Evolutionary conservation across 2,329 filamentous ascomycete genomes (phyloP).

Genomic region (Apiospora hydei): DNA sequence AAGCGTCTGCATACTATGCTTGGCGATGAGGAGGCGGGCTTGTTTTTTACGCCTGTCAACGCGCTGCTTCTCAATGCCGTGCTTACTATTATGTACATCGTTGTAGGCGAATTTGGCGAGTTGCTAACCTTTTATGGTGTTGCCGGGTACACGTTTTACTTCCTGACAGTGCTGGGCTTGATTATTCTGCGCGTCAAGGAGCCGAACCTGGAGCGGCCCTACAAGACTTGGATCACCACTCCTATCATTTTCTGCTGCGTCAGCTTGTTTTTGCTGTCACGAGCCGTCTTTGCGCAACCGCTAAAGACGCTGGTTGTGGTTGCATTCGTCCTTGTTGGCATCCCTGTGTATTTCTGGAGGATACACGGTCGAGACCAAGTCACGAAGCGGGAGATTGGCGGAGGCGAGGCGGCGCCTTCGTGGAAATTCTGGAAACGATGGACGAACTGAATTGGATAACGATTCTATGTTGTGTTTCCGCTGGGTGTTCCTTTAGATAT

Average conservation of each 20-base stretch:
- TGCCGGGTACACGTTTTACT: slow-evolving; percentile 97
- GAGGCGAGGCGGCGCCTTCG: slow-evolving; percentile 45
- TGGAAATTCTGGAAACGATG: slow-evolving; percentile 69
- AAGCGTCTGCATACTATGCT: slow-evolving; percentile 68
- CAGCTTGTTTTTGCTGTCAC: slow-evolving; percentile 86
- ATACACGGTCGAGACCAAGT: slow-evolving; percentile 70
- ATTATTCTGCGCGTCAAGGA: slow-evolving; percentile 90
- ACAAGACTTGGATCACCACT: slow-evolving; percentile 95
- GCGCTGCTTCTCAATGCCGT: slow-evolving; percentile 83
- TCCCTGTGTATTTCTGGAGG: slow-evolving; percentile 90
- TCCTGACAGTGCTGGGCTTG: slow-evolving; percentile 89
- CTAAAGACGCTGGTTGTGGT: slow-evolving; percentile 89
- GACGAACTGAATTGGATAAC: slow-evolving; percentile 28
- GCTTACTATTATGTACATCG: slow-evolving; percentile 79
- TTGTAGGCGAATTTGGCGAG: slow-evolving; percentile 89
- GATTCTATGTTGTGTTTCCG: neutral
- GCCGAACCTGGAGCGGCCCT: slow-evolving; percentile 86
- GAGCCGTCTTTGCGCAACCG: slow-evolving; percentile 90
- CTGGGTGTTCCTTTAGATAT: neutral
- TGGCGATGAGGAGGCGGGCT: slow-evolving; percentile 78
- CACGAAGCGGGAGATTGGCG: slow-evolving; percentile 49
- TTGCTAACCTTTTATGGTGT: slow-evolving; percentile 97
- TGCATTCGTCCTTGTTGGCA: slow-evolving; percentile 80
- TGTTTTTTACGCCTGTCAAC: slow-evolving; percentile 94
- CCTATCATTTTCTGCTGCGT: slow-evolving; percentile 99